Evolutionary conservation across 2,329 filamentous ascomycete species (phyloP).

Genomic region (Blastomyces percursus): DNA sequence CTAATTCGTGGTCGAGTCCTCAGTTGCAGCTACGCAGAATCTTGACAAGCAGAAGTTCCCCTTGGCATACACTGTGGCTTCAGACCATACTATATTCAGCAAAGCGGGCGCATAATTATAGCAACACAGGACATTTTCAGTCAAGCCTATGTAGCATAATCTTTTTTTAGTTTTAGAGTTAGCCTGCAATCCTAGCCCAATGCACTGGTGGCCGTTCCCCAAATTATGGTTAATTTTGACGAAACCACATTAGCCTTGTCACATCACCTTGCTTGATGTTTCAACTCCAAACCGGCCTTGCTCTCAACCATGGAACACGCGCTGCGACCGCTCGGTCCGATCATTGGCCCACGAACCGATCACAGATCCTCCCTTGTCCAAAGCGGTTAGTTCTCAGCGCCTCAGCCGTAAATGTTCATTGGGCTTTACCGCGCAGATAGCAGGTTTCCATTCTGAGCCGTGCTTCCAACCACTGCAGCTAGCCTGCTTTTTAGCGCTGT

Average conservation of each 20-base stretch:
- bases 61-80: not conserved
- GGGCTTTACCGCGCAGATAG: not conserved
- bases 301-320: not conserved
- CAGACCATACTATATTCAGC: not conserved
- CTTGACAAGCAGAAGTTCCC: not conserved
- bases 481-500: not conserved
- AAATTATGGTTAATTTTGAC: conserved; percentile 4
- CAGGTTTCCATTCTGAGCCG: not conserved
- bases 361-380: not conserved
- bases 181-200: not conserved
- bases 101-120: conserved; percentile 3
- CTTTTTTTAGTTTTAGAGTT: conserved; percentile 5
- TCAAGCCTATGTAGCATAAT: not conserved
- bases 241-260: not conserved
- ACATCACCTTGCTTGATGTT: not conserved
- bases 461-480: not conserved
- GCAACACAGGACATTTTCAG: not conserved
- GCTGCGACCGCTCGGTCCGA: not conserved
- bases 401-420: conserved; percentile 4
- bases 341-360: not conserved
- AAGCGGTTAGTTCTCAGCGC: conserved; percentile 1
- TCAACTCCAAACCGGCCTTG: not conserved
- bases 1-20: not conserved
- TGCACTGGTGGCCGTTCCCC: not conserved
- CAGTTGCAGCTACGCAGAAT: not conserved